Evolutionary conservation across 192 early-diverging fungal genomes (phyloP), one percentile per base, ranked within the genome.

Genomic region (Coemansia sp.): DNA sequence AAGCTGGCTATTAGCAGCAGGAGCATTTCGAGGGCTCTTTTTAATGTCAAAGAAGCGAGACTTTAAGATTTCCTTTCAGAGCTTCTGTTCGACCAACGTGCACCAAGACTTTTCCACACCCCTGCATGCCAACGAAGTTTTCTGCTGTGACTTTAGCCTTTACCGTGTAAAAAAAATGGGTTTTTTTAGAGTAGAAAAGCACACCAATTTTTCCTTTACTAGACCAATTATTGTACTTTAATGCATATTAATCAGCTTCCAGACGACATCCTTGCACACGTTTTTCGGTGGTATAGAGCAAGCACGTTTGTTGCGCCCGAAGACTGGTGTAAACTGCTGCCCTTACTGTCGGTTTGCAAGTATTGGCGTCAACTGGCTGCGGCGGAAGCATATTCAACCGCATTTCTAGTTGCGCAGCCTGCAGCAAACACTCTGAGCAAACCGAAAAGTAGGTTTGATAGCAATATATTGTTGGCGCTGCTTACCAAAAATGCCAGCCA

Each of bases 171-270:
- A 36, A 15, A 54, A 31, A 36, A 9, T 30, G 28, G 51, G 15
- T 28, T n/a, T n/a, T 17, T 38, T 34, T 16, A 23, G 14, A 47
- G 11, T n/a, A 20, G 6, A 41, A 14, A 17, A 41, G 20, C 31
- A n/a, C 34, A n/a, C 39, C 21, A 28, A 17, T 53, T 36, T 11
- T 26, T 54, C 18, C 34, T 26, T 15, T 12, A 31, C 23, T 47
- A 47, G 20, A 47, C 12, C 23, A 26, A 26, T 26, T 20, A 6
- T 41, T 42, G 38, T 54, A 30, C 18, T 21, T 28, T 3, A 8
- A 57, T 57, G 43, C 3, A 38, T n/a, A 37, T 57, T 14, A 38
- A 45, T 18, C 36, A 37, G 21, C 31, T 57, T 3, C 34, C 55
- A 2, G 43, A 47, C 23, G 55, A 57, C n/a, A 9, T 57, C 5